Evolutionary conservation across 768 basidiomycete genomes (phyloP), one percentile per base, ranked within the genome.

Genomic region (Lentinus brumalis): DNA sequence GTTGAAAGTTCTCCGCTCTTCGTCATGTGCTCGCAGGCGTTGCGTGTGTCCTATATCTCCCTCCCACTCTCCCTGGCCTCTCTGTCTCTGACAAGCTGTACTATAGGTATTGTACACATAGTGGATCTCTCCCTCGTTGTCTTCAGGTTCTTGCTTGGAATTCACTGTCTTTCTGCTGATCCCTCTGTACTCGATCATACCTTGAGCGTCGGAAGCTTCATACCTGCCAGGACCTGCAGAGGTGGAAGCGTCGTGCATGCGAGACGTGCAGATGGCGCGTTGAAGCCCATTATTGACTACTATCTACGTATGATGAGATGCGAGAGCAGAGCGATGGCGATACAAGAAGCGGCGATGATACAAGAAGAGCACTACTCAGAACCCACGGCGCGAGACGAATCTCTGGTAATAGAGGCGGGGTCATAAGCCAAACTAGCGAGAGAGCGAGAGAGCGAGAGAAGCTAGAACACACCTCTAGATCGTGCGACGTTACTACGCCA

Each of bases 401-500:
- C 59, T 70, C 66, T 70, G 57, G 4, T 44, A 3, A 5, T 4
- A 12, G 5, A 15, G 21, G 5, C 29, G 2, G 0, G 21, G 21
- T 29, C 26, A 29, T 11, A 5, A 49, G 4, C 14, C 2, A 12
- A 2, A 26, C 46, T 5, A 50, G n/a, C 16, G 47, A 14, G 21
- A 29, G 46, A 7, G 32, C 21, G 40, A 11, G 41, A n/a, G 9
- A 46, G 8, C 30, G 12, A 29, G 12, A 29, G 31, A 29, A 30
- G 29, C 65, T 32, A 38, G 38, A 18, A 32, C 65, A 31, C 51
- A 75, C 75, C 69, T 91, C 84, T 18, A 94, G 75, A 70, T 94
- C 92, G 31, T 92, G 86, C 16, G 77, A 70, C 18, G 92, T 94
- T 1, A 89, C 92, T 0, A 94, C 86, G 1, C 80, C 92, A 15